A percentile compares a stretch with the other conserved stretches of the same genome.
Evolutionary conservation across 352 stramenopile species (phyloP).

Genomic region (Phytophthora colocasiae): DNA sequence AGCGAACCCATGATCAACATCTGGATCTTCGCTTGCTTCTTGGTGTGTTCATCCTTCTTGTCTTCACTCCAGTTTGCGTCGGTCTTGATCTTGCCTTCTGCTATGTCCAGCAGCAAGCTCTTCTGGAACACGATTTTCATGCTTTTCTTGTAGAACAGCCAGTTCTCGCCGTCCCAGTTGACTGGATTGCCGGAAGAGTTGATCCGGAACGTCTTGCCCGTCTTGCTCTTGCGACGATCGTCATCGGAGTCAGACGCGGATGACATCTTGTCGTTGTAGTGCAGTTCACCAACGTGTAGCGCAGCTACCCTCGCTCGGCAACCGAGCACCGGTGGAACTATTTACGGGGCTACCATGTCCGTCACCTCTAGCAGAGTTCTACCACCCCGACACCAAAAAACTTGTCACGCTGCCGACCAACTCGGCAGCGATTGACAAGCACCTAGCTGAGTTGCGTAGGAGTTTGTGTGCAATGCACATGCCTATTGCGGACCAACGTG

Average conservation of each 20-base stretch:
- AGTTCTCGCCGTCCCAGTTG: conserved; percentile 16
- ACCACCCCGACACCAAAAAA: too few relatives aligned
- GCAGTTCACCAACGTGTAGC: conserved; percentile 3
- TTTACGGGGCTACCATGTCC: too few relatives aligned
- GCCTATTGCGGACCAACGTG: too few relatives aligned
- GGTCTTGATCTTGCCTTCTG: neutral
- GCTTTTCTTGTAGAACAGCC: conserved; percentile 17
- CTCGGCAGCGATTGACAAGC: too few relatives aligned
- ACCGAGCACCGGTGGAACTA: too few relatives aligned
- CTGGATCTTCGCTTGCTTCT: conserved; percentile 15
- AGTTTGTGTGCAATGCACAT: too few relatives aligned
- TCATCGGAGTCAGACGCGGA: conserved; percentile 12
- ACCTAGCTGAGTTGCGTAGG: too few relatives aligned
- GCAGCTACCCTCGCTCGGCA: neutral
- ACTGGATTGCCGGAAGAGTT: conserved; percentile 12
- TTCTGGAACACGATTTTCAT: conserved; percentile 15
- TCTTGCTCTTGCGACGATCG: conserved; percentile 5
- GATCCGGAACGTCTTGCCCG: conserved; percentile 8
- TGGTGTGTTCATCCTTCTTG: conserved; percentile 13
- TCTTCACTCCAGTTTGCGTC: neutral
- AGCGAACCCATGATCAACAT: conserved; percentile 13
- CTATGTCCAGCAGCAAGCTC: conserved; percentile 5
- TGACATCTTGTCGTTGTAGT: conserved; percentile 18
- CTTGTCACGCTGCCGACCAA: too few relatives aligned
- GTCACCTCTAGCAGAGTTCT: too few relatives aligned